A percentile compares a stretch with the other conserved stretches of the same genome.
Conservation (phyloP, 169 alveolate genomes). For the Eimeria necatrix region DNA sequence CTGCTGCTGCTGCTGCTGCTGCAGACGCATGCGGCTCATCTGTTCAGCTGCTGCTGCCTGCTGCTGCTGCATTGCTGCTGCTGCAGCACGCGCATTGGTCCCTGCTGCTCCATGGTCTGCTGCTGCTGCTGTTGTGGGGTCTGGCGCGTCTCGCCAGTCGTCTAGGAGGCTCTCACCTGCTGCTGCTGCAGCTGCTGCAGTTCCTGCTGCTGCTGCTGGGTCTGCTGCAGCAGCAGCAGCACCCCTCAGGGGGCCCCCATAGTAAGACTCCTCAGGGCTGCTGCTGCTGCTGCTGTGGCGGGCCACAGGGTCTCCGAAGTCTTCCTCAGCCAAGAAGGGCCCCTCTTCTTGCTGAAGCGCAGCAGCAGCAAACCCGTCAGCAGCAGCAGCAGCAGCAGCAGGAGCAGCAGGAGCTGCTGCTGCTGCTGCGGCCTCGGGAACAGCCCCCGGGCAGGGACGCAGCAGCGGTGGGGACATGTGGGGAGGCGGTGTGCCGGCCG, state of each 20-base stretch:
- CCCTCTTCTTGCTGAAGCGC: background rate
- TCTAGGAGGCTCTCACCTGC: background rate
- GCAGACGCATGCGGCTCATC: background rate
- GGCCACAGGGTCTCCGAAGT: background rate
- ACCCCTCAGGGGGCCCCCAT: background rate
- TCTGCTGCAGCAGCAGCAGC: background rate
- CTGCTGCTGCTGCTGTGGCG: background rate
- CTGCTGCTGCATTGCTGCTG: conserved; percentile 12
- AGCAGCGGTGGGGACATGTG: background rate
- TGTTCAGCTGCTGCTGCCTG: background rate
- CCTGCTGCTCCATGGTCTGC: background rate
- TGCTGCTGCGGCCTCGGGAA: too few relatives aligned
- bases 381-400: too few relatives aligned
- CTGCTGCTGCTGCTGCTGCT: background rate
- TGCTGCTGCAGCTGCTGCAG: background rate
- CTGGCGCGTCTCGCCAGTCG: background rate
- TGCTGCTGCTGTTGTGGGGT: background rate
- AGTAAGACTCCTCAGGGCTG: background rate
- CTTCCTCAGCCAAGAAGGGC: background rate
- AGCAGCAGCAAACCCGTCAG: background rate
- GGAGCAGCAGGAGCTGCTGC: too few relatives aligned
- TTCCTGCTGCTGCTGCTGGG: background rate
- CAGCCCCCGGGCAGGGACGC: too few relatives aligned
- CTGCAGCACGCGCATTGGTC: background rate
- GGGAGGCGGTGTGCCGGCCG: background rate